Evolutionary conservation across 352 stramenopile genomes (phyloP), one percentile per base, ranked within the genome.

Genomic region (Plasmopara muralis): DNA sequence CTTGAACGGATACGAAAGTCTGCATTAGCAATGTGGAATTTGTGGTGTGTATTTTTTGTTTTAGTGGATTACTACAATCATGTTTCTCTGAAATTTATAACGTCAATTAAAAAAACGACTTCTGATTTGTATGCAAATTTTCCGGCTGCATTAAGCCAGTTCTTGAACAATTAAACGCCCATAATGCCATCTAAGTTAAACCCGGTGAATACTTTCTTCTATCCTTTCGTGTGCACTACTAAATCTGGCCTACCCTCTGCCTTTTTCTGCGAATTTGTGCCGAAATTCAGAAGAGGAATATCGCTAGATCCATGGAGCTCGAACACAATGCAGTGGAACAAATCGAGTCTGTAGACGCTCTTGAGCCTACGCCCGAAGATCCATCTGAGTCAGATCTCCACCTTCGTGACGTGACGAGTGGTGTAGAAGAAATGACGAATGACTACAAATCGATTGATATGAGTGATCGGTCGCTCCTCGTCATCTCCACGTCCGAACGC

Each of bases 401-500:
- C 20, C 13, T 31, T 5, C 29, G 52, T 56, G 48, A 59, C 30
- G 48, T 14, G 10, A 60, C 47, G 50, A 60, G 48, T 31, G 48
- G 16, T 0, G 39, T 8, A 41, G 44, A 47, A 47, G 47, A 63
- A 16, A 43, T 60, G 38, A 33, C 16, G 47, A 16, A 38, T 28
- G 47, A 64, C 53, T 43, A 59, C 14, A 33, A 38, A 47, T 53
- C 52, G 52, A 53, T 56, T 34, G 43, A 55, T 16, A 50, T n/a
- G 29, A 35, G 37, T 42, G 30, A 45, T 30, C 49, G 14, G 44
- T 56, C 72, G 39, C 70, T 8, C 41, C 51, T 68, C 50, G 47
- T 45, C 43, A 55, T 60, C 43, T 54, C 41, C 25, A 64, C 60
- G 15, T 61, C 58, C 12, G 34, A 34, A 20, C 25, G 42, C 25